phyloP scores from a whole-genome alignment of 2,329 filamentous ascomycete species.

The Phialemonium atrogriseum region DNA sequence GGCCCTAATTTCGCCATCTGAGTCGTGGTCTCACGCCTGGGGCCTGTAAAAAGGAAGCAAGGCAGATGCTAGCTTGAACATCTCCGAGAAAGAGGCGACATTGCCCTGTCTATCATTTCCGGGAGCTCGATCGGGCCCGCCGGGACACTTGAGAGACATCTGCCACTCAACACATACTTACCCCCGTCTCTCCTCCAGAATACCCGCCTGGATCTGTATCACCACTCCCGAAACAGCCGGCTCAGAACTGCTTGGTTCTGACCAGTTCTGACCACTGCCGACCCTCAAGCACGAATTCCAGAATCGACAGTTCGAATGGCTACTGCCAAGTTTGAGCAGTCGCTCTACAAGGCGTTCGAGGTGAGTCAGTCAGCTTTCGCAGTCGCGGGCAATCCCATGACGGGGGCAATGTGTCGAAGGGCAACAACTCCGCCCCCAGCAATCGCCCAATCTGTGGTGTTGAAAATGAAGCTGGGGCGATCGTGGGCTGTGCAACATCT shows the following conservation, averaged over 20 bases:
- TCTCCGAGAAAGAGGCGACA: too few species aligned
- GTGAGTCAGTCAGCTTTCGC: too few species aligned
- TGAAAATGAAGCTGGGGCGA: too few species aligned
- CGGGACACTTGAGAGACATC: background rate
- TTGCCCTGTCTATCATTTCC: too few species aligned
- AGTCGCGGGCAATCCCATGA: too few species aligned
- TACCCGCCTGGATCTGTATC: background rate
- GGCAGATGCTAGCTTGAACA: background rate
- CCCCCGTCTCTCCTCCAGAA: background rate
- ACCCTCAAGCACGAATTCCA: slow-evolving; percentile 7
- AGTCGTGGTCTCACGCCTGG: background rate
- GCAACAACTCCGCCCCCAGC: too few species aligned
- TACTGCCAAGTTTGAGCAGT: slow-evolving; percentile 46
- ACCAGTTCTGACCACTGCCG: background rate
- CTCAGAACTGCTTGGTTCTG: too few species aligned
- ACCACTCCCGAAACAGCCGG: background rate
- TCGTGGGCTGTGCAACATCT: too few species aligned
- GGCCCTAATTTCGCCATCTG: background rate
- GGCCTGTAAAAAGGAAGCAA: background rate
- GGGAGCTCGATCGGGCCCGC: too few species aligned
- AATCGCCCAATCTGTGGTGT: too few species aligned
- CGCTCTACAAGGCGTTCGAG: slow-evolving; percentile 51
- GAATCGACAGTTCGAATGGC: slow-evolving; percentile 45
- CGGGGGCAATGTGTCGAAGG: too few species aligned
- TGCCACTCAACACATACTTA: background rate